phyloP scores from a whole-genome alignment of 1,284 basidiomycete genomes.

The Chalciporus sp. region DNA sequence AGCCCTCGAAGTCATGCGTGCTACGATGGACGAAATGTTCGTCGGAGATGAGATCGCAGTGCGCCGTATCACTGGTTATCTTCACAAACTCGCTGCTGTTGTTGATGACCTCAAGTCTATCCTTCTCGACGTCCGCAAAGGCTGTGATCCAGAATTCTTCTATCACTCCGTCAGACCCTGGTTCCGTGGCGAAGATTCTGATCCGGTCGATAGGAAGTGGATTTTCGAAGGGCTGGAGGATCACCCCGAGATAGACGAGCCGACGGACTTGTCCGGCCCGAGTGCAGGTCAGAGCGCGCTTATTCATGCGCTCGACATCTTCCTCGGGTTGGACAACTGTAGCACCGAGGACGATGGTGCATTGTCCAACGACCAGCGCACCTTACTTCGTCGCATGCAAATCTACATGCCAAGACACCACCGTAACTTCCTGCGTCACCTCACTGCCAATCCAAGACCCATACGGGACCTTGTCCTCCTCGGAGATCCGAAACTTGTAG shows the following conservation, averaged over 20 bases:
- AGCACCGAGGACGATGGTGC: conserved; percentile 18
- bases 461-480: conserved; percentile 42
- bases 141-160: conserved; percentile 80
- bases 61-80: conserved; percentile 73
- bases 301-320: conserved; percentile 88
- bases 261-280: conserved; percentile 79
- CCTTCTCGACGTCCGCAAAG: conserved; percentile 68
- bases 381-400: conserved; percentile 82
- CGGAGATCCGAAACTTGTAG: conserved; percentile 41
- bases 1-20: conserved; percentile 85
- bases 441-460: conserved; percentile 63
- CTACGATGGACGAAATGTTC: conserved; percentile 91
- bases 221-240: conserved; percentile 76
- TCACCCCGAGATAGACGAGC: conserved; percentile 48
- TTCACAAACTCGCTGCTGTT: conserved; percentile 64
- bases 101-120: conserved; percentile 66
- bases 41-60: conserved; percentile 81
- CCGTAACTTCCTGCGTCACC: conserved; percentile 84
- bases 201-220: conserved; percentile 67
- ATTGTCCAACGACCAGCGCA: conserved; percentile 25
- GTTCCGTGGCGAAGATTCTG: conserved; percentile 86
- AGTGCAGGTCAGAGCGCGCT: conserved; percentile 91
- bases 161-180: conserved; percentile 89
- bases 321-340: conserved; percentile 79
- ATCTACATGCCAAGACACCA: conserved; percentile 92